Evolutionary conservation across 805 yeast species (phyloP).

Genomic region (Lachancea thermotolerans): DNA sequence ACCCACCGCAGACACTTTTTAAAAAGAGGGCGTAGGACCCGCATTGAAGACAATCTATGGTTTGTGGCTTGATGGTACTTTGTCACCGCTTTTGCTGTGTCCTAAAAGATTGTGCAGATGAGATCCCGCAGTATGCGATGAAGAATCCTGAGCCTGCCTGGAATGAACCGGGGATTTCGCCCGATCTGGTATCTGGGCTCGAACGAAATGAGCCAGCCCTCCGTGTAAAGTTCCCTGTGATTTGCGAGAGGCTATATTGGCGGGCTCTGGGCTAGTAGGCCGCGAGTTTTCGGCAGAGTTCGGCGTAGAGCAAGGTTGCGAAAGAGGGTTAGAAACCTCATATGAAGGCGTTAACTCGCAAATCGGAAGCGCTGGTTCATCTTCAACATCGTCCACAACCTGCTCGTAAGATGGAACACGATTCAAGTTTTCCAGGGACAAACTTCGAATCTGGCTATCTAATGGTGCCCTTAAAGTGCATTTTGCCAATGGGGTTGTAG

Average conservation of each 20-base stretch:
- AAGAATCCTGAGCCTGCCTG: not conserved
- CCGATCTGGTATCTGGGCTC: not conserved
- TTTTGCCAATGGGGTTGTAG: not conserved
- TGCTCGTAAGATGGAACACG: constrained; percentile 72
- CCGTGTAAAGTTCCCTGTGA: not conserved
- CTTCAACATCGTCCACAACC: constrained; percentile 49
- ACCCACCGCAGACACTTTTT: too few species aligned
- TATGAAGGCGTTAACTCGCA: constrained; percentile 54
- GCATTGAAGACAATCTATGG: too few species aligned
- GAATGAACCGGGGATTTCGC: not conserved
- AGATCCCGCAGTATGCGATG: not conserved
- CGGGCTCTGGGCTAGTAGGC: not conserved
- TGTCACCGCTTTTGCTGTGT: too few species aligned
- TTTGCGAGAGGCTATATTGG: not conserved
- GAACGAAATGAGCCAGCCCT: not conserved
- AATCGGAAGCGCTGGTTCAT: constrained; percentile 28
- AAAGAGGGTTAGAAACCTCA: not conserved
- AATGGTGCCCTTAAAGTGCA: not conserved
- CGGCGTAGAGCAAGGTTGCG: not conserved
- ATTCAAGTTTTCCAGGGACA: constrained; percentile 39
- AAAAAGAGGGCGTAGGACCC: too few species aligned
- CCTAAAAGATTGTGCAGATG: too few species aligned
- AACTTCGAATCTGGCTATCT: constrained; percentile 6
- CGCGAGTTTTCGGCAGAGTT: not conserved
- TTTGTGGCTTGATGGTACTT: too few species aligned